Base-by-base conservation (phyloP, 2,329 filamentous ascomycete genomes). In the Aspergillus amoenus region DNA sequence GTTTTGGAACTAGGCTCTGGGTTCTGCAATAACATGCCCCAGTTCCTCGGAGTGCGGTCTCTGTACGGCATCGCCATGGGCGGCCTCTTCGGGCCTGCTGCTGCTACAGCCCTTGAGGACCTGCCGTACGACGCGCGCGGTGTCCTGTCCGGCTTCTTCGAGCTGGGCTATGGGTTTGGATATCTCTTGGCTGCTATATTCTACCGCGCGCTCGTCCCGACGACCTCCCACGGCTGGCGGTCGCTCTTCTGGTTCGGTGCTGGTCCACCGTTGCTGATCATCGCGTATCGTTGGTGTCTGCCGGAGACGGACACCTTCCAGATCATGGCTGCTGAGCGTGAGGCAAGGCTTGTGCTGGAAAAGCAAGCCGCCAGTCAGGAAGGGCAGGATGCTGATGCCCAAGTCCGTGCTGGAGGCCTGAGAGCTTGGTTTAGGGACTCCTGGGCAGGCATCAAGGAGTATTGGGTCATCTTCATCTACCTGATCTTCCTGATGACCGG, bases 51-150 rank as follows among this genome's bases (percentile, higher is more conserved):
- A 9, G 88, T 91, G 1, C 81, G 89, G 49, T 84, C 84, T 59
- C 74, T 91, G 12, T 91, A 91, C 66, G 89, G 89, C 17, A 77
- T 92, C 12, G 90, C 90, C 73, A 92, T 92, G 89, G 89, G 89
- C 32, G 89, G 89, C 63, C 85, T 92, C 12, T 91, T 91, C 70
- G 89, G 89, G 30, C 90, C 90, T 66, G 88, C 88, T 32, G 87
- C 90, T 44, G 88, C 88, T 44, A 91, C 90, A 84, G 88, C 88
- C 0, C 78, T 92, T 6, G 89, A 92, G 69, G 89, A 91, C 66
- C 83, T 86, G 57, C 88, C 88, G 64, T 70, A 56, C 24, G 52
- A 89, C 55, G 87, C 89, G 4, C 82, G 90, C 70, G 90, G 90
- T 65, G 79, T 94, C 34, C 89, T 94, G 83, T 90, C 87, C 15